phyloP scores from a whole-genome alignment of 306 rosid genomes.

The Trichosanthes cucumerina region DNA sequence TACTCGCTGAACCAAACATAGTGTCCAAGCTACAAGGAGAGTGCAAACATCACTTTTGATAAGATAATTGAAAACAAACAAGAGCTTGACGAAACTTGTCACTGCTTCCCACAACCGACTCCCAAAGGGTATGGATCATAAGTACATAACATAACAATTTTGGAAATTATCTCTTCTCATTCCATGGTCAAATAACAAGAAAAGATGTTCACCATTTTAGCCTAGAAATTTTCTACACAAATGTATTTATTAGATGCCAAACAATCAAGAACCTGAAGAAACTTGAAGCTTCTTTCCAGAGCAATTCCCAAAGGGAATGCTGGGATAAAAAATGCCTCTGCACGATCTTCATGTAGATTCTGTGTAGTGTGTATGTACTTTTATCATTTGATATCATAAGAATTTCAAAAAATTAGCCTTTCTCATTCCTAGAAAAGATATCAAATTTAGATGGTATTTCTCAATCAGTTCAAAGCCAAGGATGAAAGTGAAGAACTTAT shows the following conservation, averaged over 20 bases:
- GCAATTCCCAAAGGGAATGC: background rate
- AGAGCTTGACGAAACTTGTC: background rate
- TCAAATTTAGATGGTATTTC: background rate
- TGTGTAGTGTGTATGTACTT: background rate
- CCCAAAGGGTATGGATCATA: background rate
- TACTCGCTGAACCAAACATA: background rate
- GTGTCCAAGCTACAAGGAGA: background rate
- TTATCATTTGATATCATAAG: background rate
- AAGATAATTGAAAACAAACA: background rate
- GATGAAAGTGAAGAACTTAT: background rate
- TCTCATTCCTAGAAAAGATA: background rate
- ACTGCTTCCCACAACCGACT: background rate
- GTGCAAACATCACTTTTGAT: background rate
- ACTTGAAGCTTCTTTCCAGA: background rate
- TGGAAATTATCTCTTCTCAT: background rate
- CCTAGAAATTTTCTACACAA: background rate
- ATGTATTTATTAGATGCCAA: background rate
- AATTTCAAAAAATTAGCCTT: background rate
- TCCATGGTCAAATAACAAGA: background rate
- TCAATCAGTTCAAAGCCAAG: background rate
- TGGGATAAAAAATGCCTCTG: background rate
- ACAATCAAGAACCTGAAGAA: background rate
- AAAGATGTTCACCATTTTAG: background rate
- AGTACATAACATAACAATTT: background rate
- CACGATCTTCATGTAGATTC: background rate